A percentile compares a stretch with the other conserved stretches of the same genome.
Conservation (phyloP, 768 basidiomycete species). For the Paxillus rubicundulus region DNA sequence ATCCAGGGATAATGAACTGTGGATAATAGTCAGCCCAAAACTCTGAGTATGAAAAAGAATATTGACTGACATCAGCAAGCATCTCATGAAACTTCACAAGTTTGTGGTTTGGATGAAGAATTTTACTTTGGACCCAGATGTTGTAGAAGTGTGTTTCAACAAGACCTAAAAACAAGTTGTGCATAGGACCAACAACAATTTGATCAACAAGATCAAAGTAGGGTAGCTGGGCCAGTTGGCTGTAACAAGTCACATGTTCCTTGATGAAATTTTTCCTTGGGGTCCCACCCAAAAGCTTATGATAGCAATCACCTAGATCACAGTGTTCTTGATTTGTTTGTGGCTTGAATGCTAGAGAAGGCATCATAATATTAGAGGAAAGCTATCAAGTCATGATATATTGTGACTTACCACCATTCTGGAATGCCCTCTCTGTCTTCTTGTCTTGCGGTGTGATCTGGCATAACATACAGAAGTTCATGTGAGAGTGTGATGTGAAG, state of each 20-base stretch:
- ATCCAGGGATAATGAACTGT: constrained; percentile 1
- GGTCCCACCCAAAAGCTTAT: neutral
- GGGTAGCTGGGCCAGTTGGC: constrained; percentile 28
- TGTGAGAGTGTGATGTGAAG: too few relatives aligned
- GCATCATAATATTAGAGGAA: too few relatives aligned
- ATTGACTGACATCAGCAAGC: neutral
- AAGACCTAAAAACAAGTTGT: constrained; percentile 22
- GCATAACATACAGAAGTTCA: too few relatives aligned
- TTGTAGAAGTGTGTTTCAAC: constrained; percentile 16
- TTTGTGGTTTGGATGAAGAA: constrained; percentile 8
- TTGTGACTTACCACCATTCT: too few relatives aligned
- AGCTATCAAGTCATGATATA: too few relatives aligned
- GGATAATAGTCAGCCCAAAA: too few relatives aligned
- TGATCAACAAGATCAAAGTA: constrained; percentile 33
- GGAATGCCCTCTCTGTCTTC: too few relatives aligned
- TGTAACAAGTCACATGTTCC: neutral
- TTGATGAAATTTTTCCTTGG: neutral
- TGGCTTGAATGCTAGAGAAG: neutral
- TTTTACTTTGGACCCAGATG: constrained; percentile 24
- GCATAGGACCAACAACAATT: constrained; percentile 37
- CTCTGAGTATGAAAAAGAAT: neutral
- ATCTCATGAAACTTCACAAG: neutral
- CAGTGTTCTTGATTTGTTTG: neutral
- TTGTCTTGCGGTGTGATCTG: too few relatives aligned
- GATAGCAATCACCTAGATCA: neutral